Base-by-base conservation (phyloP, 2,329 filamentous ascomycete genomes). In the Sporothrix globosa region DNA sequence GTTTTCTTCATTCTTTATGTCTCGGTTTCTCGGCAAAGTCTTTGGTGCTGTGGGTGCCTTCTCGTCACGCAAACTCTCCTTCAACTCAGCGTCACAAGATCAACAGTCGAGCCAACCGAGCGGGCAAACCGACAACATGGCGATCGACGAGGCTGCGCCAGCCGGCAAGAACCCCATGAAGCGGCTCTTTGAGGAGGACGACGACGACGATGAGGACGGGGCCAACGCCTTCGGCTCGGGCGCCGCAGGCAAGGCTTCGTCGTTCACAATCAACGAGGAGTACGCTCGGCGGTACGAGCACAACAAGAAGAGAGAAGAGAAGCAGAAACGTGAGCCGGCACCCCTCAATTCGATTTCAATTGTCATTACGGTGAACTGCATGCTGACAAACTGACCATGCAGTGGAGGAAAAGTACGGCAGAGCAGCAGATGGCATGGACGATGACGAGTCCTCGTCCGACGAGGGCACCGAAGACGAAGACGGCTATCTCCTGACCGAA, bases 281-380 rank as follows among this genome's bases (percentile, higher is more conserved):
- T 99, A 90, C 79, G 96, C 96, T 56, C 88, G 87, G 75, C 87
- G 92, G 53, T 98, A 97, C 76, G 96, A 99, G 80, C 87, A 98
- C 82, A 99, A 99, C 82, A 97, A 98, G 83, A 97, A 97, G 83
- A 88, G 95, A 71, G 94, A 97, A 78, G 96, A 99, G 79, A 83
- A 89, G 73, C 90, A 93, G 19, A 86, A 87, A 77, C 80, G 90
- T 91, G 77, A 76, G 87, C 70, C 2, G 1, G 81, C 39, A 19
- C 21, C 56, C n/a, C 50, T 9, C 9, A 7, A 17, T 50, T 17
- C 9, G 17, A 48, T 27, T 14, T 21, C 44, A 17, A 10, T 7
- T 19, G 17, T 19, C 2, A 4, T n/a, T 19, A 27, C 7, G 9
- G 30, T 19, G 34, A 34, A 34, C 41, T 41, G 3, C 6, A 11